Percentiles rank a stretch among this genome's conserved stretches.
These are phyloP conservation scores for Nicotiana obtusifolia DNA, from an alignment of 257 asterid genomes.

Conservation along the genomic window DNA sequence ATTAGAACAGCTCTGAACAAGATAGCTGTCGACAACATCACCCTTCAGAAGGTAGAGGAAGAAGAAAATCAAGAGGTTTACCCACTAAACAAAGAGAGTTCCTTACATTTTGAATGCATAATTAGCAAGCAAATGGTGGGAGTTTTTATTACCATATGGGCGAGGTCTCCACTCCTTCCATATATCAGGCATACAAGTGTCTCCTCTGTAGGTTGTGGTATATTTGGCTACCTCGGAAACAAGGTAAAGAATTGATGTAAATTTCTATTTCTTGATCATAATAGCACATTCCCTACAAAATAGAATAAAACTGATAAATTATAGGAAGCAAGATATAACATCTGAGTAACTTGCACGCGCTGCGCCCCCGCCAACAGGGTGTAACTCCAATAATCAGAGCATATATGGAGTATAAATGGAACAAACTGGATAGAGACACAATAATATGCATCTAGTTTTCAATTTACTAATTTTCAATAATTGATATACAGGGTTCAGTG, in stretches of 20 bases:
- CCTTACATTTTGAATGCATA: slow-evolving; percentile 37
- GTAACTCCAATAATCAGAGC: neutral
- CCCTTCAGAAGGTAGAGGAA: slow-evolving; percentile 32
- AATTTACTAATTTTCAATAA: neutral
- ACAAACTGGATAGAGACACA: neutral
- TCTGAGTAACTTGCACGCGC: neutral
- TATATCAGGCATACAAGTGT: slow-evolving; percentile 40
- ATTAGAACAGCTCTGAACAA: slow-evolving; percentile 48
- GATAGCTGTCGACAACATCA: slow-evolving; percentile 11
- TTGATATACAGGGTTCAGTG: slow-evolving; percentile 48
- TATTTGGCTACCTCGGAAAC: slow-evolving; percentile 54
- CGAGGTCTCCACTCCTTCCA: slow-evolving; percentile 29
- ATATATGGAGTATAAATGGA: neutral
- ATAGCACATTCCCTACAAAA: neutral
- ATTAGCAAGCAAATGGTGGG: slow-evolving; percentile 62
- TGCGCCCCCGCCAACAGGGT: neutral
- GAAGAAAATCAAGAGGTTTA: slow-evolving; percentile 39
- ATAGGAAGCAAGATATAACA: neutral
- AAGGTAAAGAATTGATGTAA: slow-evolving; percentile 29
- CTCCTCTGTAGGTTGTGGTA: slow-evolving; percentile 54
- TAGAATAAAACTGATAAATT: neutral
- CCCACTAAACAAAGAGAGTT: slow-evolving; percentile 25
- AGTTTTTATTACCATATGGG: slow-evolving; percentile 54
- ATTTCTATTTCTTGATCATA: neutral
- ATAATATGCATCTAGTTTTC: neutral